Base-by-base conservation (phyloP, 1,284 basidiomycete species). In the Rhodotorula sp. region DNA sequence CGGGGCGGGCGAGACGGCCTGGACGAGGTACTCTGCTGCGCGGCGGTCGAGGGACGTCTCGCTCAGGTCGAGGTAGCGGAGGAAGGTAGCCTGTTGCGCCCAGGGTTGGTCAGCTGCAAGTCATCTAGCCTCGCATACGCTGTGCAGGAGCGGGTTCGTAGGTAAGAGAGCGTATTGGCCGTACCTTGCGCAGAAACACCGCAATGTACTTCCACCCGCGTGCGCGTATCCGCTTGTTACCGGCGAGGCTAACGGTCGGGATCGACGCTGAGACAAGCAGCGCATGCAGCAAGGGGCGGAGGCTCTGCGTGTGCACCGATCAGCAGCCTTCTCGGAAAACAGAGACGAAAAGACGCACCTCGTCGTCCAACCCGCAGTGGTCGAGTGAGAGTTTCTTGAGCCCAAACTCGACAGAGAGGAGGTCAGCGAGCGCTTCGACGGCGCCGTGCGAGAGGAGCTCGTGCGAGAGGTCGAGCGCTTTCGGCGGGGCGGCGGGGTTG, bases 281-380 rank as follows among this genome's bases (percentile, higher is more conserved):
- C 0, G 94, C 88, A 80, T 97, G 95, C 0, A 98, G 84, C 29
- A 98, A 88, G 0, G 92, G 91, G 83, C 97, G 97, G 67, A 98
- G 81, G 57, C 87, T 88, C 89, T 93, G 76, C 41, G 9, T 5
- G 51, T 32, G 10, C n/a, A 8, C 15, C 6, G 29, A 32, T 32
- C 27, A 53, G 6, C n/a, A 12, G 27, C 9, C 7, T 17, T 19
- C 13, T 29, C 12, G 15, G 51, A 2, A 32, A 15, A 13, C 7
- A 13, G 2, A 17, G 15, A 29, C 1, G 48, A 25, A 27, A 25
- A 12, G 25, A 82, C 87, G 72, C 76, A 92, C 91, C 69, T 87
- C 85, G 64, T 96, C 92, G 70, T 91, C 89, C 56, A 96, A 81
- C 82, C 89, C 86, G 81, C 90, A 89, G 82, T 92, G 89, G 67